Conservation (phyloP, 306 rosid species). For the Rubus idaeus region DNA sequence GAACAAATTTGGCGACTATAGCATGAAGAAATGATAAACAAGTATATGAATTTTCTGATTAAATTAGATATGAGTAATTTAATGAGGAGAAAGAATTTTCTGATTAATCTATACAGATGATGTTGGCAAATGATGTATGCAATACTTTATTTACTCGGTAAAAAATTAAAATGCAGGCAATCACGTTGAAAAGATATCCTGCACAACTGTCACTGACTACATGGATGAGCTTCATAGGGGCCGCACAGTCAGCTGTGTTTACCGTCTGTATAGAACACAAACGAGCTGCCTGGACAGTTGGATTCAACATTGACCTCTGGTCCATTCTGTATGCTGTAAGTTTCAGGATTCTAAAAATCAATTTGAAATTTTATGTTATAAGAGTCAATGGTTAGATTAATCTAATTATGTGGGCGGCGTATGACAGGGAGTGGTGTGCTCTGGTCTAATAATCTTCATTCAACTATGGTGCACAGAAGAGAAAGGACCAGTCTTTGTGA, state of each 20-base stretch:
- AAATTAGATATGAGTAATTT: not conserved
- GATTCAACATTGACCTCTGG: constrained; percentile 70
- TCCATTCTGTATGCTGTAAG: constrained; percentile 68
- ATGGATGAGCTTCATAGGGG: constrained; percentile 79
- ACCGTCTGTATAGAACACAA: constrained; percentile 45
- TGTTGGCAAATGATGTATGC: constrained; percentile 1
- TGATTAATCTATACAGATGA: not conserved
- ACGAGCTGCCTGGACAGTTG: constrained; percentile 63
- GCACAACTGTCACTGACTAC: constrained; percentile 75
- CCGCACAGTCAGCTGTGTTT: constrained; percentile 71
- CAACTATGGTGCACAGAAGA: constrained; percentile 75
- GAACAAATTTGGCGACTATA: not conserved
- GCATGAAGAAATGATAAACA: not conserved
- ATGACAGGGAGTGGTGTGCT: constrained; percentile 64
- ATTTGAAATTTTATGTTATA: not conserved
- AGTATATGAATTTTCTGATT: not conserved
- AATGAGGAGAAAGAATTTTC: not conserved
- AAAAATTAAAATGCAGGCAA: constrained; percentile 55
- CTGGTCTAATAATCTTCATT: constrained; percentile 51
- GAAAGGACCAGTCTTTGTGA: constrained; percentile 86
- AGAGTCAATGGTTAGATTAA: not conserved
- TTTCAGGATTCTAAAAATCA: not conserved
- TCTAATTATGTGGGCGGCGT: constrained; percentile 7
- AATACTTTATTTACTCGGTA: not conserved
- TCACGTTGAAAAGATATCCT: constrained; percentile 72